Evolutionary conservation across 2,329 filamentous ascomycete species (phyloP).

Genomic region (Calonectria hawksworthii): DNA sequence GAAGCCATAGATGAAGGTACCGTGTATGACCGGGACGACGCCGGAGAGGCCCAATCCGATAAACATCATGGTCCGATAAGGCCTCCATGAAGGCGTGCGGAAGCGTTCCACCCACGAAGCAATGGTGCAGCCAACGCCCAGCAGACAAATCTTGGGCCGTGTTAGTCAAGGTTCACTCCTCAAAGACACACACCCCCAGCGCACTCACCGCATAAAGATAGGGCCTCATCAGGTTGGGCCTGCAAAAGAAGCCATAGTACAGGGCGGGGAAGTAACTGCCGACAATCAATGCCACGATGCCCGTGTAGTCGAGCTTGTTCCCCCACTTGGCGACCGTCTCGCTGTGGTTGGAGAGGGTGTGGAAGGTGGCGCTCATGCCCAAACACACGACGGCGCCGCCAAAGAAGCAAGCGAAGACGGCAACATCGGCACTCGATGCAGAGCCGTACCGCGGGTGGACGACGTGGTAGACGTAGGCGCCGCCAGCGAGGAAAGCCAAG

Average conservation of each 20-base stretch:
- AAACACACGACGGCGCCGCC: conserved; percentile 79
- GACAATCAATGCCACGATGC: conserved; percentile 92
- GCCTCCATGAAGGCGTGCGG: conserved; percentile 85
- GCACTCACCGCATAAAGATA: conserved; percentile 82
- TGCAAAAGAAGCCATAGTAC: conserved; percentile 87
- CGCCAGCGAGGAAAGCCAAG: conserved; percentile 66
- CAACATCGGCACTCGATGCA: conserved; percentile 73
- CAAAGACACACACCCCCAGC: background rate
- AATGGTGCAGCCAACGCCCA: conserved; percentile 81
- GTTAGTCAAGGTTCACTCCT: background rate
- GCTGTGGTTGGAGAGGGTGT: conserved; percentile 89
- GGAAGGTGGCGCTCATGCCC: conserved; percentile 87
- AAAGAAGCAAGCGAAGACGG: conserved; percentile 85
- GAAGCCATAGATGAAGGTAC: conserved; percentile 76
- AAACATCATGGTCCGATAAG: conserved; percentile 91
- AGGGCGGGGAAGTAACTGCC: conserved; percentile 91
- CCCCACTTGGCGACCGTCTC: conserved; percentile 82
- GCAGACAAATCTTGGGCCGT: conserved; percentile 75
- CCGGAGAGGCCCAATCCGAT: conserved; percentile 88
- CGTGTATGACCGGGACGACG: conserved; percentile 86
- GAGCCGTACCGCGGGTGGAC: conserved; percentile 76
- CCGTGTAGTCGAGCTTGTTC: conserved; percentile 94
- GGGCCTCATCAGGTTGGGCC: conserved; percentile 72
- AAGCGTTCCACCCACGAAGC: conserved; percentile 88
- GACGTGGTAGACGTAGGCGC: conserved; percentile 66